Evolutionary conservation across 2,329 filamentous ascomycete genomes (phyloP).

Genomic region (Fusarium brevicatenulatum): DNA sequence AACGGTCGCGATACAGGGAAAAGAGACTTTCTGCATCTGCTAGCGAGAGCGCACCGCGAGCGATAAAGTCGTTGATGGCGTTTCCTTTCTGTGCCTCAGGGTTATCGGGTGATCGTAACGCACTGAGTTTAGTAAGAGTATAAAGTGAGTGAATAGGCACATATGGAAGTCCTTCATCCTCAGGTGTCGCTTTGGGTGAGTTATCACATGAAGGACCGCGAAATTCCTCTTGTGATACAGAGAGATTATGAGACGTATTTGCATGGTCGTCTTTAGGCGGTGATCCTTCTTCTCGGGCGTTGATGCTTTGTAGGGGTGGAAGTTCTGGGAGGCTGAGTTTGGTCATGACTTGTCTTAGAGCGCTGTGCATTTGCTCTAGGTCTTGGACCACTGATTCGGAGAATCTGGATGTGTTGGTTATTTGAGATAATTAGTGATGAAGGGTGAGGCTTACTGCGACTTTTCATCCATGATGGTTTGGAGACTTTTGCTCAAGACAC

Average conservation of each 20-base stretch:
- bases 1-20: constrained; percentile 59
- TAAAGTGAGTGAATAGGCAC: constrained; percentile 54
- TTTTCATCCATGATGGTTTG: constrained; percentile 56
- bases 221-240: constrained; percentile 31
- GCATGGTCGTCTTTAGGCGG: constrained; percentile 36
- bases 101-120: constrained; percentile 49
- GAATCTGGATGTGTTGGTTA: constrained; percentile 2
- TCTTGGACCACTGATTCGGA: constrained; percentile 40
- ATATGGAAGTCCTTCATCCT: constrained; percentile 51
- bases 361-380: constrained; percentile 41
- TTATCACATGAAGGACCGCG: constrained; percentile 45
- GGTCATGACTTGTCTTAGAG: constrained; percentile 40
- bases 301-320: constrained; percentile 35
- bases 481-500: constrained; percentile 54
- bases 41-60: constrained; percentile 54
- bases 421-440: neutral
- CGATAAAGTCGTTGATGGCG: constrained; percentile 49
- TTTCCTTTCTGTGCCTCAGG: constrained; percentile 34
- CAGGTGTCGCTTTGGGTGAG: constrained; percentile 43
- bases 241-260: constrained; percentile 8
- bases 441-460: constrained; percentile 44
- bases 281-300: constrained; percentile 38
- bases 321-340: constrained; percentile 42
- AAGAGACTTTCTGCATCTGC: constrained; percentile 63
- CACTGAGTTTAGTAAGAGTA: constrained; percentile 51